phyloP scores from a whole-genome alignment of 2,329 filamentous ascomycete species.

The Beauveria sp. region DNA sequence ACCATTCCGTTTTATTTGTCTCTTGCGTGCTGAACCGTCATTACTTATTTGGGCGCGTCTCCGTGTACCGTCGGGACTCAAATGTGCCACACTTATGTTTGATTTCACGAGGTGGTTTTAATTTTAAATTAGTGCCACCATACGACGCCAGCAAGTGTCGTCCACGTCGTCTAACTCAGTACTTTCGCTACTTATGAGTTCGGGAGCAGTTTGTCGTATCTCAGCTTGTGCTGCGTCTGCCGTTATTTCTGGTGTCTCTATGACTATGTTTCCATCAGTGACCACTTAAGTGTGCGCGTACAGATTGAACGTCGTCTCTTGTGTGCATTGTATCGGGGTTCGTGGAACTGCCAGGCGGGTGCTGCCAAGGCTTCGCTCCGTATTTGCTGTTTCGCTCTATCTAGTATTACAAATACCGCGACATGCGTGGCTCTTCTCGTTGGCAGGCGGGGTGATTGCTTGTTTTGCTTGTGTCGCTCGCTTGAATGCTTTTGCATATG shows the following conservation, averaged over 20 bases:
- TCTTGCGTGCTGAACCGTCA: not conserved
- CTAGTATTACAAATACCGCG: not conserved
- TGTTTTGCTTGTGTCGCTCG: too few species aligned
- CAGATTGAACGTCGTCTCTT: not conserved
- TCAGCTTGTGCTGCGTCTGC: not conserved
- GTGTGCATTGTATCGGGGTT: not conserved
- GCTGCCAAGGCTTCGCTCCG: not conserved
- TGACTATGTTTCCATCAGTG: not conserved
- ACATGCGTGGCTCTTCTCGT: not conserved
- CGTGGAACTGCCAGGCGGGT: not conserved
- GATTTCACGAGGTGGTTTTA: not conserved
- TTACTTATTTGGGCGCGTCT: not conserved
- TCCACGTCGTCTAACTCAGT: not conserved
- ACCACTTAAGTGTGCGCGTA: too few species aligned
- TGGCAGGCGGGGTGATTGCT: not conserved
- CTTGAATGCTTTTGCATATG: too few species aligned
- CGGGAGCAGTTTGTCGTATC: not conserved
- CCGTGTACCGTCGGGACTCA: not conserved
- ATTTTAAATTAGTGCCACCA: slow-evolving; percentile 4
- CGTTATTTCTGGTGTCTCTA: not conserved
- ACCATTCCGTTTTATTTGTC: not conserved
- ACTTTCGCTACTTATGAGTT: not conserved
- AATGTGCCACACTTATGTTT: not conserved
- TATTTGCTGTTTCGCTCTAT: not conserved
- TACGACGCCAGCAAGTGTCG: not conserved